Base-by-base conservation (phyloP, 306 rosid genomes). In the Pyrus bretschneideri region DNA sequence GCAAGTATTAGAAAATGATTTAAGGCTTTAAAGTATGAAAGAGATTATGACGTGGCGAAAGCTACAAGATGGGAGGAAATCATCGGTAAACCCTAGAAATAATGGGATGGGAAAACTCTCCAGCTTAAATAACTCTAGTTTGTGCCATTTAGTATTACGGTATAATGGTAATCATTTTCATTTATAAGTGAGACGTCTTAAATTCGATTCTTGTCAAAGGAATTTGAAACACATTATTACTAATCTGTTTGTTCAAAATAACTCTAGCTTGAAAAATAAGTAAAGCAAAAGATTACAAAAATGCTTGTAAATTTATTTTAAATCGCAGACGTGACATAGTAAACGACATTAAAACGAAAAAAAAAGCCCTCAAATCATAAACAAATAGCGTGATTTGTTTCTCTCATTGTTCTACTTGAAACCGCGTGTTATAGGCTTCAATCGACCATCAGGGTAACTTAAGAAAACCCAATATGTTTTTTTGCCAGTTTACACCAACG, bases 141-240 rank as follows among this genome's bases (percentile, higher is more conserved):
- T 5, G 1, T 33, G 35, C 0, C 0, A 5, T 1, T 5, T 33
- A 33, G 0, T 33, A 33, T 33, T 33, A 5, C 7, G 0, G 7
- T 33, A 1, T 33, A 33, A 0, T 33, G 7, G 1, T 33, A 33
- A 5, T 33, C 1, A 0, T 33, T 1, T 33, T 33, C 0, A 33
- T 1, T 33, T 5, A 1, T 33, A 33, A 5, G 1, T 5, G 1
- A 33, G 0, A 33, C 0, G 1, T 33, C 7, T 5, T 33, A 33
- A 0, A 1, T 33, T 33, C 7, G 7, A 33, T 33, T 33, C 1
- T 33, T 6, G 0, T 1, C 35, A 5, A 33, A 33, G 1, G 1
- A 33, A 33, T 33, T 33, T 33, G 35, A 33, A 33, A 6, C 1
- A 5, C 0, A 33, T 33, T 33, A 5, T 33, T 5, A 7, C 35